Evolutionary conservation across 2,329 filamentous ascomycete genomes (phyloP), one percentile per base, ranked within the genome.

Genomic region (Aschersonia sp.): DNA sequence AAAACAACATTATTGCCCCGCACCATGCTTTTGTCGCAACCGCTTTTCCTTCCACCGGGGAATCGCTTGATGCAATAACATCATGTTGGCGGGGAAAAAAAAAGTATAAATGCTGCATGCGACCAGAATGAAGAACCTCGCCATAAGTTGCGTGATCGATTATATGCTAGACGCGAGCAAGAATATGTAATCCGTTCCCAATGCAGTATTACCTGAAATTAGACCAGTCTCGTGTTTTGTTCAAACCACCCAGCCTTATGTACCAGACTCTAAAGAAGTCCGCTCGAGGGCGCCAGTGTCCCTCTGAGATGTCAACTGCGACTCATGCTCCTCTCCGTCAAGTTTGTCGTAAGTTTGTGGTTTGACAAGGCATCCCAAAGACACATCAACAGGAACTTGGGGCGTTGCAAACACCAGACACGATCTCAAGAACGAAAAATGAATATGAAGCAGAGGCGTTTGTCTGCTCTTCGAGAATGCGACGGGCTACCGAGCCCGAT

Each of bases 121-220:
- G 42, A 35, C 28, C 32, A 32, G 31, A 40, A 43, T 45, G 40
- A 40, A 9, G 40, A 47, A 32, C 42, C 42, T 47, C 47, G 30
- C 48, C 47, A 43, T 44, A 49, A 44, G 9, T 47, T 51, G 45
- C 35, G 56, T 48, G 49, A 51, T 54, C 48, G 53, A 61, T 57
- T 59, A 58, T 58, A 61, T 61, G 58, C 56, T 57, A 57, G 53
- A 57, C 53, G 54, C 50, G 53, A 58, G 52, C 48, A 54, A 54
- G 45, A 57, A 51, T 48, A 53, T 54, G 48, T 55, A 55, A 43
- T 46, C 61, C 60, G 58, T 58, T 61, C 64, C 64, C 65, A 65
- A 71, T 71, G 70, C 69, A 67, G 64, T 68, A 69, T 68, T 69
- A 69, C 65, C 65, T 69, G 63, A 68, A 64, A 65, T 59, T 50